A percentile compares a stretch with the other conserved stretches of the same genome.
phyloP scores from a whole-genome alignment of 2,329 filamentous ascomycete species.

The Phaeomoniella chlamydospora region DNA sequence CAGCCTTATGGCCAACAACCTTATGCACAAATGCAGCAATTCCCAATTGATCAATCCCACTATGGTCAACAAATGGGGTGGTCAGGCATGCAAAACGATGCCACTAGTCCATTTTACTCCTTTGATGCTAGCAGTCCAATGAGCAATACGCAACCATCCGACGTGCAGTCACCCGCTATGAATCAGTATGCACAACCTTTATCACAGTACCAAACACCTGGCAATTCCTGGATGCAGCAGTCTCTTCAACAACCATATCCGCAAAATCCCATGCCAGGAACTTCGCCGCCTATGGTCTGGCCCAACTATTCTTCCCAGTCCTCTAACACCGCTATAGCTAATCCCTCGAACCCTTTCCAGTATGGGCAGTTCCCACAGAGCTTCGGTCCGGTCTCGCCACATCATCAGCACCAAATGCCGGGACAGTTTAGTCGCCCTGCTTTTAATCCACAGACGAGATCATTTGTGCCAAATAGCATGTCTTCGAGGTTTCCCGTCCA shows the following conservation, averaged over 20 bases:
- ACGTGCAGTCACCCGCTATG: constrained; percentile 3
- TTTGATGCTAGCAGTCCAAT: constrained; percentile 2
- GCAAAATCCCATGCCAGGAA: constrained; percentile 13
- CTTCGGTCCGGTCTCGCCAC: constrained; percentile 3
- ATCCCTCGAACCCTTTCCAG: constrained; percentile 44
- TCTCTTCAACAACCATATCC: constrained; percentile 16
- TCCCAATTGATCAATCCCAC: constrained; percentile 3
- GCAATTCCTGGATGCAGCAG: constrained; percentile 3
- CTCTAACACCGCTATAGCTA: constrained; percentile 16
- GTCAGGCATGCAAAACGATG: constrained; percentile 6
- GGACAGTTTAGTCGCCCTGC: constrained; percentile 72
- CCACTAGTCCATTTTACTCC: not conserved
- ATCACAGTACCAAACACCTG: not conserved
- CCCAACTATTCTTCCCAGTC: constrained; percentile 14
- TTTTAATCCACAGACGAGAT: constrained; percentile 89
- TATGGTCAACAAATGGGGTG: constrained; percentile 9
- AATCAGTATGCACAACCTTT: not conserved
- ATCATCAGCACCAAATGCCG: constrained; percentile 60
- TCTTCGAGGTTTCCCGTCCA: constrained; percentile 19
- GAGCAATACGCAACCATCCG: constrained; percentile 2
- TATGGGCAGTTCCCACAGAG: constrained; percentile 60
- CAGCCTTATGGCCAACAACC: constrained; percentile 14
- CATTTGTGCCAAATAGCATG: constrained; percentile 59
- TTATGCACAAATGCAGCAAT: constrained; percentile 16
- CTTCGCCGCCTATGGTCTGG: constrained; percentile 24